Base-by-base conservation (phyloP, 208 protist species). In the Trichomonas gallinae region DNA sequence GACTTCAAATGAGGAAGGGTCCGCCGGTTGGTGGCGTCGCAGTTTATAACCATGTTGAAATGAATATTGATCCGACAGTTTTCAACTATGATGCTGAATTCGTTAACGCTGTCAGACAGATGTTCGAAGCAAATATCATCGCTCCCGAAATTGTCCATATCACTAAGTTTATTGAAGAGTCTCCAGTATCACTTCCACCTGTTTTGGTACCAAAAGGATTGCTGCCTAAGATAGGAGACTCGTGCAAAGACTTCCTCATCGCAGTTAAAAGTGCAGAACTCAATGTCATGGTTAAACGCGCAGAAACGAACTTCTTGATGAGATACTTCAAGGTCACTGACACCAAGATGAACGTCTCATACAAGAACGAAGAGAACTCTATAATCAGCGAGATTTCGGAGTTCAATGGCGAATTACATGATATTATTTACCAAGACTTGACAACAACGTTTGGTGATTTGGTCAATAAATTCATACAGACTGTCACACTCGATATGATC, bases 281-380 rank as follows among this genome's bases (percentile, higher is more conserved):
- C 26, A 93, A 93, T 11, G 17, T 93, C 0, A 93, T 93, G 40
- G 46, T 40, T 17, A 42, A 93, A 6, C 9, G 36, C 1, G 87
- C 44, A 9, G 87, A 93, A 34, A 10, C 15, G 2, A 34, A 93
- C 44, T 93, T 93, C n/a, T 51, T 93, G n/a, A 48, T 93, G 44
- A 93, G 87, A 93, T 93, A 93, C 87, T 93, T 93, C 31, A 93
- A 93, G 46, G 45, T 93, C n/a, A 93, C 87, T 10, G 15, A 23
- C 6, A 51, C 44, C 1, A 93, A 48, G n/a, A 48, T 93, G n/a
- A 93, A 93, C 31, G 40, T 93, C 13, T 42, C n/a, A 6, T 93
- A 93, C 46, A 42, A 93, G 8, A 93, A 93, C 38, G 40, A 42
- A 48, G 87, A 93, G 15, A 85, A 85, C n/a, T 48, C 15, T n/a